Percentiles rank a stretch among this genome's conserved stretches.
phyloP scores from a whole-genome alignment of 306 rosid species.

The Castanea crenata region DNA sequence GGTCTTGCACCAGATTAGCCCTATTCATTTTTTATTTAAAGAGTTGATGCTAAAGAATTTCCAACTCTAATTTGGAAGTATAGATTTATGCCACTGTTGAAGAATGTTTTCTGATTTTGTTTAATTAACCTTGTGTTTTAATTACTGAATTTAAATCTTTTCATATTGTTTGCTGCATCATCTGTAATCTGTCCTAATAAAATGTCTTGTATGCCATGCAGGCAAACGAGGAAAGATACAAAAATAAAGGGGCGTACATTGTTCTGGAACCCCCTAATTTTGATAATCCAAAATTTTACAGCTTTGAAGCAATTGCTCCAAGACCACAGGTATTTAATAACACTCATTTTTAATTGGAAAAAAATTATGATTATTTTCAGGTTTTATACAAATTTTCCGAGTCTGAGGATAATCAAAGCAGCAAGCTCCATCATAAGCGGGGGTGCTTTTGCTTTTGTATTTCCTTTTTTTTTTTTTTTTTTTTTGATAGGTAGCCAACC shows the following conservation, averaged over 20 bases:
- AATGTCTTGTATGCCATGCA: slow-evolving; percentile 26
- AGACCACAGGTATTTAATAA: slow-evolving; percentile 62
- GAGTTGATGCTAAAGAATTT: not conserved
- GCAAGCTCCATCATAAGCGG: not conserved
- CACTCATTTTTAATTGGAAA: not conserved
- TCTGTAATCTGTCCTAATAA: not conserved
- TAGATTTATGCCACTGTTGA: not conserved
- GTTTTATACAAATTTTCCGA: not conserved
- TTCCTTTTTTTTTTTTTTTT: too few relatives aligned
- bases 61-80: not conserved
- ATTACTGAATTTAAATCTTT: not conserved
- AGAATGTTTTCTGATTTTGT: not conserved
- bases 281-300: slow-evolving; percentile 67
- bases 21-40: not conserved
- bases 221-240: slow-evolving; percentile 68
- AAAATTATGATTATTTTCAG: not conserved
- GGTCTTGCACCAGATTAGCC: not conserved
- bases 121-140: not conserved
- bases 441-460: not conserved
- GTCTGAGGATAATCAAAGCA: not conserved
- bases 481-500: too few relatives aligned
- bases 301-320: slow-evolving; percentile 69
- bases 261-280: slow-evolving; percentile 73
- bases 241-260: slow-evolving; percentile 80
- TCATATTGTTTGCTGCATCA: not conserved